phyloP scores from a whole-genome alignment of 805 yeast genomes.

The Yueomyces sinensis region DNA sequence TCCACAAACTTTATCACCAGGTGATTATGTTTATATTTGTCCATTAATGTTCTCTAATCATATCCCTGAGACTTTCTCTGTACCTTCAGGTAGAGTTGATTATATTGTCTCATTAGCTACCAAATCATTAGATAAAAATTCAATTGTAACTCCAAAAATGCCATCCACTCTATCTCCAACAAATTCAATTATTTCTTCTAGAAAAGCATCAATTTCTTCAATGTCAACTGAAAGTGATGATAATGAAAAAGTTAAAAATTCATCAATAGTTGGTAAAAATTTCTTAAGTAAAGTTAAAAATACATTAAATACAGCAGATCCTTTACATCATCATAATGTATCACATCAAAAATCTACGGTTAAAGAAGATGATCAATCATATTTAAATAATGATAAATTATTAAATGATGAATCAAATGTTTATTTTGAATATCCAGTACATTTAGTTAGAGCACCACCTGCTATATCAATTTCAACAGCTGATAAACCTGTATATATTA shows the following conservation, averaged over 20 bases:
- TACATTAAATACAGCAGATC: background rate
- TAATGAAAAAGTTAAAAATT: background rate
- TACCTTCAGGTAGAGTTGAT: slow-evolving; percentile 20
- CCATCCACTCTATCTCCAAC: background rate
- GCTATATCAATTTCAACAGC: slow-evolving; percentile 25
- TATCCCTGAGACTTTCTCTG: slow-evolving; percentile 43
- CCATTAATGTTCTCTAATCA: slow-evolving; percentile 50
- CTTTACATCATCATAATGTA: background rate
- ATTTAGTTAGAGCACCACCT: slow-evolving; percentile 31
- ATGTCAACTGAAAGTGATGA: background rate
- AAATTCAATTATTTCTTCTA: background rate
- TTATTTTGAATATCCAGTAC: slow-evolving; percentile 21
- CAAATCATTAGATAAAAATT: slow-evolving; percentile 4
- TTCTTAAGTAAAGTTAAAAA: slow-evolving; percentile 12
- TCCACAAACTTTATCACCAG: slow-evolving; percentile 32
- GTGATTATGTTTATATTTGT: slow-evolving; percentile 54
- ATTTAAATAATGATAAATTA: background rate
- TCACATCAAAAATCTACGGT: too few relatives aligned
- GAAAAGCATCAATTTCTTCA: background rate
- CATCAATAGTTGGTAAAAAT: background rate
- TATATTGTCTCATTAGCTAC: slow-evolving; percentile 7
- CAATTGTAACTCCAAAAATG: background rate
- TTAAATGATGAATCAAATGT: background rate
- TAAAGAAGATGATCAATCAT: too few relatives aligned
- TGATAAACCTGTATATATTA: slow-evolving; percentile 66